A percentile compares a stretch with the other conserved stretches of the same genome.
phyloP scores from a whole-genome alignment of 2,329 filamentous ascomycete genomes.

The Aspergillus sp. region DNA sequence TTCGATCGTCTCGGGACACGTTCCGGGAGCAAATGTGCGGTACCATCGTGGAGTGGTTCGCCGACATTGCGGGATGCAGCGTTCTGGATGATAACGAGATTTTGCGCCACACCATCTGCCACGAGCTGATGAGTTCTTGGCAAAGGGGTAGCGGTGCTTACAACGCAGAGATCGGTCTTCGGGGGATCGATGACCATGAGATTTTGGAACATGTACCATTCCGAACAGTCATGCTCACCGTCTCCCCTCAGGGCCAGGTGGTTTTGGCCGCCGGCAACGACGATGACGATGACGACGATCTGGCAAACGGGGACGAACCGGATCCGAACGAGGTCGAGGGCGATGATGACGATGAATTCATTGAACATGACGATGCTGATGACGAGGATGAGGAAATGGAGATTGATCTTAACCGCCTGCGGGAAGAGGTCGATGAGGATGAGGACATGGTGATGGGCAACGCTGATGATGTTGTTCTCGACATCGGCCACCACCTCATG shows the following conservation, averaged over 20 bases:
- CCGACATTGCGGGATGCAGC: constrained; percentile 85
- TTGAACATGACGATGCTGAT: constrained; percentile 45
- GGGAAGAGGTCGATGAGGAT: constrained; percentile 31
- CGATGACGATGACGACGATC: constrained; percentile 34
- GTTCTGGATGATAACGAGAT: constrained; percentile 78
- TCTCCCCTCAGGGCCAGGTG: constrained; percentile 43
- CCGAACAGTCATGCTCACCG: constrained; percentile 40
- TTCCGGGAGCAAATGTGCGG: constrained; percentile 98
- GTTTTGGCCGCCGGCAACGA: constrained; percentile 50
- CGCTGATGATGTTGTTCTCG: constrained; percentile 67
- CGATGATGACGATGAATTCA: constrained; percentile 50
- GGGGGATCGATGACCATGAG: constrained; percentile 80
- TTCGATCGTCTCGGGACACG: constrained; percentile 88
- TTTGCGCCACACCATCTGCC: constrained; percentile 78
- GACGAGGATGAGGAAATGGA: constrained; percentile 46
- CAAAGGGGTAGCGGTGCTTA: constrained; percentile 77
- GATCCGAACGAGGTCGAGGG: constrained; percentile 48
- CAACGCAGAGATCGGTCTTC: constrained; percentile 73
- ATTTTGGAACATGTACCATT: constrained; percentile 53
- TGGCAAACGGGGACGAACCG: constrained; percentile 36
- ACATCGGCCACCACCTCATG: constrained; percentile 74
- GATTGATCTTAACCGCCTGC: constrained; percentile 21
- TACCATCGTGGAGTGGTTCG: constrained; percentile 94
- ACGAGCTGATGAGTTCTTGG: constrained; percentile 89
- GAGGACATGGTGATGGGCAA: constrained; percentile 54